Evolutionary conservation across 1,284 basidiomycete species (phyloP), one percentile per base, ranked within the genome.

Genomic region (Moesziomyces sp.): DNA sequence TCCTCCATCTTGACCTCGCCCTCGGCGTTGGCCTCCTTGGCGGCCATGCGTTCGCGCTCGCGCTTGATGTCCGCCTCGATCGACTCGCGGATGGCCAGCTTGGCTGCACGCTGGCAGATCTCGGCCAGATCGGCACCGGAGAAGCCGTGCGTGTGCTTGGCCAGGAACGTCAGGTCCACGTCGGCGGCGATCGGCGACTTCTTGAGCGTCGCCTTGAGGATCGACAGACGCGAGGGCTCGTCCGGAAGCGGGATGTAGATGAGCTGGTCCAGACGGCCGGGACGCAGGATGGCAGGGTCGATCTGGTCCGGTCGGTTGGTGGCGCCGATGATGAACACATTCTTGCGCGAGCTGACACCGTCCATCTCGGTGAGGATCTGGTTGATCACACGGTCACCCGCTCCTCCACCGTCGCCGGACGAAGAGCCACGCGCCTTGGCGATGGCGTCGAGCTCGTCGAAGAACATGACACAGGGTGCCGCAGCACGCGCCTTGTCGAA

Each of bases 291-390:
- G 18, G 97, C 97, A 52, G 94, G 88, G 85, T 99, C 97, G 79
- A 99, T 97, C 86, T 97, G 94, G 85, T 99, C 96, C n/a, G 96
- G 97, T 84, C 96, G 88, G 88, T 99, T 98, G 74, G 96, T 99
- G 47, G 96, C 96, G 76, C 95, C 96, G 71, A 99, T 98, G 86
- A 97, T 94, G 88, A 97, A 97, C 24, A 97, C 95, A 67, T 98
- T 98, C 90, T 98, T 98, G 90, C 97, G 98, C 48, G 93, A 89
- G 86, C 97, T 83, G 92, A 99, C 97, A 80, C 96, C 96, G 85
- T 99, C 97, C 94, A 99, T 98, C 87, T 99, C 97, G 60, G 97
- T 99, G 5, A 84, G 89, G 79, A 97, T 94, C 85, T 97, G 94
- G 86, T 97, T 97, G 66, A 97, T 89, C 11, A 97, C 95, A 87